phyloP scores from a whole-genome alignment of 2,329 filamentous ascomycete species.

The Trichophaea hybrida region DNA sequence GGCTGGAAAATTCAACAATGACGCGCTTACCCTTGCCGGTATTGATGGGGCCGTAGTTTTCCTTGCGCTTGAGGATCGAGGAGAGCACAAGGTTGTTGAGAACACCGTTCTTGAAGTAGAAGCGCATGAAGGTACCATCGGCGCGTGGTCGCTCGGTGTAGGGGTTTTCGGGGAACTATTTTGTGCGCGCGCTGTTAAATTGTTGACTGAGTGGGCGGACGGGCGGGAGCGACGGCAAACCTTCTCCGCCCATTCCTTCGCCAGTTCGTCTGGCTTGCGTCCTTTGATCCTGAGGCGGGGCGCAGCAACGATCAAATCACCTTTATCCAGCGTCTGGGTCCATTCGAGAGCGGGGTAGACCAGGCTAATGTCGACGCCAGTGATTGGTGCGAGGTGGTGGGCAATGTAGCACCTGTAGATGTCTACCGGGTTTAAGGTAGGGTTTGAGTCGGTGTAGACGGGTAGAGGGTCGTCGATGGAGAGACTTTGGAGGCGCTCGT shows the following conservation, averaged over 20 bases:
- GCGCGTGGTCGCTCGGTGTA: constrained; percentile 55
- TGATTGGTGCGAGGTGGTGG: constrained; percentile 50
- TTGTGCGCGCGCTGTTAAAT: neutral
- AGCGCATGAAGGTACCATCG: constrained; percentile 57
- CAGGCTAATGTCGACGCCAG: constrained; percentile 53
- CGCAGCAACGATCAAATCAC: constrained; percentile 63
- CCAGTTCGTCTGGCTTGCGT: constrained; percentile 49
- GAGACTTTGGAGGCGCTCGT: constrained; percentile 24
- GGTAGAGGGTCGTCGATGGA: constrained; percentile 24
- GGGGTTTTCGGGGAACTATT: constrained; percentile 57
- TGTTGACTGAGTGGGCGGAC: neutral
- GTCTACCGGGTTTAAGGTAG: constrained; percentile 60
- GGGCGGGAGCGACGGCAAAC: neutral
- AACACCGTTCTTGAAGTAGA: constrained; percentile 61
- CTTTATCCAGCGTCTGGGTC: constrained; percentile 67
- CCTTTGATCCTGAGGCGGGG: constrained; percentile 68
- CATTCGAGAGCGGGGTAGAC: constrained; percentile 65
- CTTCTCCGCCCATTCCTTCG: constrained; percentile 42
- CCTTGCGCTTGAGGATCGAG: constrained; percentile 48
- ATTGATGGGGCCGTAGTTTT: constrained; percentile 50
- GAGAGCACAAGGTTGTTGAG: constrained; percentile 54
- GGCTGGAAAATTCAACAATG: constrained; percentile 70
- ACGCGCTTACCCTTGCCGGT: constrained; percentile 47
- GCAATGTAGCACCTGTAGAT: constrained; percentile 67
- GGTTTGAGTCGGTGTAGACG: constrained; percentile 43